Evolutionary conservation across 2,329 filamentous ascomycete species (phyloP).

Genomic region (Pseudogymnoascus sp.): DNA sequence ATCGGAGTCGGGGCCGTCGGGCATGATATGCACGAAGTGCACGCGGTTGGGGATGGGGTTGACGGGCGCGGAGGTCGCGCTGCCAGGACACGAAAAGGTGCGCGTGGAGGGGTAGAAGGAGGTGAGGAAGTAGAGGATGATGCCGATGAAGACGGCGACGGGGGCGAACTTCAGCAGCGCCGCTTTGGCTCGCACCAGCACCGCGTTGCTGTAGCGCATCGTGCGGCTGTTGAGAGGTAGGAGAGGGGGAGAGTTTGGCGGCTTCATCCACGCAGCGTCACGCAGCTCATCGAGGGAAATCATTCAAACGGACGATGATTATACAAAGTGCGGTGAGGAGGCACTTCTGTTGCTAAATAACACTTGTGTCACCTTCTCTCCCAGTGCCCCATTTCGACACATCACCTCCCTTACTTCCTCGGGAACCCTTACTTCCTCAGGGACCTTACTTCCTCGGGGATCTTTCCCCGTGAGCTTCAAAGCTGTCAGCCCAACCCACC

Average conservation of each 20-base stretch:
- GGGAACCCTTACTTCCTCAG: not conserved
- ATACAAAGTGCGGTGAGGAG: not conserved
- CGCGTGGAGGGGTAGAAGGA: not conserved
- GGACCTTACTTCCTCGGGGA: not conserved
- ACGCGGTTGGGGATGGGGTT: slow-evolving; percentile 25
- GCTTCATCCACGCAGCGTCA: not conserved
- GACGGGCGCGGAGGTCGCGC: not conserved
- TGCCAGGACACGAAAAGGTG: not conserved
- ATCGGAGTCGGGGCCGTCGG: slow-evolving; percentile 15
- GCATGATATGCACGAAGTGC: slow-evolving; percentile 26
- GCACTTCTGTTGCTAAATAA: not conserved
- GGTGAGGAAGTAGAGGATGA: not conserved
- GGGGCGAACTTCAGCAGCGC: not conserved
- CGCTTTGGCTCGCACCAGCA: not conserved
- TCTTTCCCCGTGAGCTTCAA: not conserved
- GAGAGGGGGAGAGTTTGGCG: not conserved
- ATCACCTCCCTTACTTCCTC: not conserved
- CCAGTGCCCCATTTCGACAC: not conserved
- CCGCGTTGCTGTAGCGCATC: not conserved
- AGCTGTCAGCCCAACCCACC: not conserved
- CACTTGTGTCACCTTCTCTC: not conserved
- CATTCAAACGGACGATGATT: not conserved
- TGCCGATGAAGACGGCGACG: not conserved
- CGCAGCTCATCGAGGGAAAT: not conserved
- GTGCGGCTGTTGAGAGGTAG: not conserved